These are phyloP conservation scores for Penicillium arizonense DNA, from an alignment of 495 filamentous ascomycete species.

Conservation along the genomic window DNA sequence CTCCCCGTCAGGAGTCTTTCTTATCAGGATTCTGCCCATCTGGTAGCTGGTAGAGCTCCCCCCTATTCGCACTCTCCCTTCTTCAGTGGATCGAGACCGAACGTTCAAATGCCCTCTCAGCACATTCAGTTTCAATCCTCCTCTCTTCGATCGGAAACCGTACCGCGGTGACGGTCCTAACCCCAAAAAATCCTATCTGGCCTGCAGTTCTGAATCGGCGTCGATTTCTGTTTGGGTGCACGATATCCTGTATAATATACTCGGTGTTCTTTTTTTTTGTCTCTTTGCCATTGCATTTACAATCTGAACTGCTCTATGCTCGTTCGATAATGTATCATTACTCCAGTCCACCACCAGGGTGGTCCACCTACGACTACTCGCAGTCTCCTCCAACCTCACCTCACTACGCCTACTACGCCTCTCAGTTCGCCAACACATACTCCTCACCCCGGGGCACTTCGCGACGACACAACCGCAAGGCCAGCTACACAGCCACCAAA, in stretches of 20 bases:
- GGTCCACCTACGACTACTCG: slow-evolving; percentile 49
- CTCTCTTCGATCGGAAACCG: slow-evolving; percentile 45
- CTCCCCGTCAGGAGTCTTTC: slow-evolving; percentile 1
- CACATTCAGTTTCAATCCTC: slow-evolving; percentile 40
- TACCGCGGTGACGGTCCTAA: slow-evolving; percentile 47
- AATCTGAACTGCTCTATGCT: slow-evolving; percentile 30
- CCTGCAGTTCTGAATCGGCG: slow-evolving; percentile 28
- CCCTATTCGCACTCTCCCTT: slow-evolving; percentile 11
- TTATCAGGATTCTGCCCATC: slow-evolving; percentile 7
- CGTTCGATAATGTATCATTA: slow-evolving; percentile 54
- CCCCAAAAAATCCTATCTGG: slow-evolving; percentile 16
- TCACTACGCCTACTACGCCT: slow-evolving; percentile 47
- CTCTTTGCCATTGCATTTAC: slow-evolving; percentile 19
- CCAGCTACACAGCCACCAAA: slow-evolving; percentile 45
- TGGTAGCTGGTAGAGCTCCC: background rate
- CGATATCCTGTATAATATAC: slow-evolving; percentile 54
- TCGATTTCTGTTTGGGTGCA: slow-evolving; percentile 39
- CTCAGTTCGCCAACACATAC: slow-evolving; percentile 41
- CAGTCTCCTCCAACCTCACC: slow-evolving; percentile 52
- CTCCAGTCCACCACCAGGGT: slow-evolving; percentile 46
- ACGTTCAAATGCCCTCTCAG: slow-evolving; percentile 52
- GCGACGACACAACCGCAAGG: slow-evolving; percentile 46
- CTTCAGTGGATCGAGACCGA: slow-evolving; percentile 22
- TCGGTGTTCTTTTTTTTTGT: slow-evolving; percentile 28
- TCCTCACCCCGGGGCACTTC: slow-evolving; percentile 38